Percentiles rank a stretch among this genome's conserved stretches.
Evolutionary conservation across 495 filamentous ascomycete species (phyloP).

Genomic region (Aspergillus sclerotioniger): DNA sequence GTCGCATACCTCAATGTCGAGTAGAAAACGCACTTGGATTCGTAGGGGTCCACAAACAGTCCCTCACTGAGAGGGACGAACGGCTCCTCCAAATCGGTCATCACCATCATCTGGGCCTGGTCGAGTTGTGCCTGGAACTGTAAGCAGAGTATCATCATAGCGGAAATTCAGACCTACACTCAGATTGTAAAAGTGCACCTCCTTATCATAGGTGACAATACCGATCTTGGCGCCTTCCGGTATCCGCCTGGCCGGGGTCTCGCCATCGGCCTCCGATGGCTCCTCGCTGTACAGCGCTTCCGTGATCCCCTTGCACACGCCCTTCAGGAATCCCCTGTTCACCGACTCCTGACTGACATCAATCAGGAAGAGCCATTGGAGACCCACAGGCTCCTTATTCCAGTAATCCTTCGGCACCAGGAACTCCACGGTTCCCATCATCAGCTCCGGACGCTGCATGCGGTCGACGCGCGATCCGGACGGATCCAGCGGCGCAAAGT

Average conservation of each 20-base stretch:
- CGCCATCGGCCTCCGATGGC: conserved; percentile 54
- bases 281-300: conserved; percentile 75
- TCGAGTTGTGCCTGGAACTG: conserved; percentile 65
- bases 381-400: conserved; percentile 87
- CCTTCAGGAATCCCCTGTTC: conserved; percentile 85
- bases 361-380: conserved; percentile 87
- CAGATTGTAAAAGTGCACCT: conserved; percentile 96
- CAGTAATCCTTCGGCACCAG: conserved; percentile 97
- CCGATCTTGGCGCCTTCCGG: conserved; percentile 84
- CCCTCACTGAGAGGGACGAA: conserved; percentile 92
- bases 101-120: conserved; percentile 95
- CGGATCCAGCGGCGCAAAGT: conserved; percentile 87
- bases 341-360: conserved; percentile 89
- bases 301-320: conserved; percentile 86
- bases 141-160: conserved; percentile 21
- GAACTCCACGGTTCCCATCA: conserved; percentile 90
- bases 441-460: conserved; percentile 84
- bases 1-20: conserved; percentile 3
- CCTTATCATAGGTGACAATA: conserved; percentile 92
- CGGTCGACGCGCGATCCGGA: conserved; percentile 85
- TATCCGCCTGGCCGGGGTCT: conserved; percentile 53
- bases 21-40: conserved; percentile 63
- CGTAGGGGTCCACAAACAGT: conserved; percentile 92
- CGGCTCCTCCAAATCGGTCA: conserved; percentile 96
- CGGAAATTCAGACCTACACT: conserved; percentile 54